These are phyloP conservation scores for Capsicum chinense DNA, from an alignment of 257 asterid species.

Conservation along the genomic window DNA sequence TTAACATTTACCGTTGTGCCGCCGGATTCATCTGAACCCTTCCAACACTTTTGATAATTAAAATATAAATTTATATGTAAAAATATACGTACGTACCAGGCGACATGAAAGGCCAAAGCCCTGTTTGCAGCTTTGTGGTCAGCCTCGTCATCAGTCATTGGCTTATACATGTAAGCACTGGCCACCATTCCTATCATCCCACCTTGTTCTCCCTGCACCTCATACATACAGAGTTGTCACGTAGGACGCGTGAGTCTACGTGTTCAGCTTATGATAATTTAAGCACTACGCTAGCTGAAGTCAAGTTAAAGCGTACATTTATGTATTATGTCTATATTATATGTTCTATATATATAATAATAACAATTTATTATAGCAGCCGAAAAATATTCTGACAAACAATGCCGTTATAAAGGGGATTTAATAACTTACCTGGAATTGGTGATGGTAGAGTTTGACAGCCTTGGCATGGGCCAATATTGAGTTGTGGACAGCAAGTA, in stretches of 20 bases:
- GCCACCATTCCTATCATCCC: conserved; percentile 64
- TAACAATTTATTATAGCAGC: no score
- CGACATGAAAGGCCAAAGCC: conserved; percentile 65
- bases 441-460: conserved; percentile 55
- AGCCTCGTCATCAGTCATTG: conserved; percentile 44
- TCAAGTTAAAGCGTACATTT: no score
- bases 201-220: conserved; percentile 40
- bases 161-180: conserved; percentile 54
- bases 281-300: no score
- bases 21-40: neutral
- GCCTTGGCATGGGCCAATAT: conserved; percentile 77
- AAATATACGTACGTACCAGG: conserved; percentile 54
- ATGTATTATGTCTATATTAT: no score
- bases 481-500: conserved; percentile 60
- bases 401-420: no score
- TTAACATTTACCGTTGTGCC: no score
- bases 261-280: no score
- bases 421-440: conserved; percentile 54
- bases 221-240: neutral
- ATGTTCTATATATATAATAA: no score
- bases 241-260: no score
- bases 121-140: conserved; percentile 67
- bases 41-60: neutral
- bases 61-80: no score
- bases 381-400: no score